These are phyloP conservation scores for Emmonsia crescens DNA, from an alignment of 2,329 filamentous ascomycete genomes.

Conservation along the genomic window DNA sequence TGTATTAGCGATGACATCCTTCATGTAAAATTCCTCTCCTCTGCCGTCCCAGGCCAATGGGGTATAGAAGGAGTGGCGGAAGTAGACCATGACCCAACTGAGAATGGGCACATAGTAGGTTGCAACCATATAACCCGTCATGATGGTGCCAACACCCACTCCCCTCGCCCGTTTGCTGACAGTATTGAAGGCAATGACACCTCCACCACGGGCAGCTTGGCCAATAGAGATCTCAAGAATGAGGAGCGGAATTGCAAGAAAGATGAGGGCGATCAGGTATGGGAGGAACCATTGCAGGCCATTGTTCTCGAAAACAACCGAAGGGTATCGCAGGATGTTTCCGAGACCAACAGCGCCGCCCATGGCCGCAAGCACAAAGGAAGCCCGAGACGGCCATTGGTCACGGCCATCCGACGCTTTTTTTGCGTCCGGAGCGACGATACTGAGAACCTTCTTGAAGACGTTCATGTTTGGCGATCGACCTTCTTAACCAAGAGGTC, in stretches of 20 bases:
- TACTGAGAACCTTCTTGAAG: slow-evolving; percentile 15
- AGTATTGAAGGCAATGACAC: slow-evolving; percentile 42
- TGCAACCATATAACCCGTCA: slow-evolving; percentile 41
- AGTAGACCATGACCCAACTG: slow-evolving; percentile 47
- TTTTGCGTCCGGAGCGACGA: slow-evolving; percentile 20
- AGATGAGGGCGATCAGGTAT: slow-evolving; percentile 41
- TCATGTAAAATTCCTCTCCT: slow-evolving; percentile 40
- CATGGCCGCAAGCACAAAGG: slow-evolving; percentile 47
- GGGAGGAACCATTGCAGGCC: slow-evolving; percentile 49
- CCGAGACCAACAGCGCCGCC: slow-evolving; percentile 47
- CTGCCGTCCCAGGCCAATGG: slow-evolving; percentile 42
- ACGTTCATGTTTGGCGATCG: background rate
- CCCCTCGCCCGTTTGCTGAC: slow-evolving; percentile 42
- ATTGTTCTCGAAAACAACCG: slow-evolving; percentile 46
- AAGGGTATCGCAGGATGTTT: slow-evolving; percentile 46
- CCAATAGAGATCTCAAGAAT: slow-evolving; percentile 41
- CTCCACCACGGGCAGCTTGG: slow-evolving; percentile 42
- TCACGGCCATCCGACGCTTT: slow-evolving; percentile 34
- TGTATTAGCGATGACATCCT: slow-evolving; percentile 32
- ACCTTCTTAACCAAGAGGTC: background rate
- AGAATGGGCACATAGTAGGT: slow-evolving; percentile 45
- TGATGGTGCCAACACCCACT: slow-evolving; percentile 40
- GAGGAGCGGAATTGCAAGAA: slow-evolving; percentile 43
- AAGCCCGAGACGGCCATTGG: slow-evolving; percentile 43
- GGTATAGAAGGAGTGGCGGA: slow-evolving; percentile 41